Percentiles rank a stretch among this genome's conserved stretches.
These are phyloP conservation scores for Cladophialophora bantiana DNA, from an alignment of 2,329 filamentous ascomycete genomes.

Conservation along the genomic window DNA sequence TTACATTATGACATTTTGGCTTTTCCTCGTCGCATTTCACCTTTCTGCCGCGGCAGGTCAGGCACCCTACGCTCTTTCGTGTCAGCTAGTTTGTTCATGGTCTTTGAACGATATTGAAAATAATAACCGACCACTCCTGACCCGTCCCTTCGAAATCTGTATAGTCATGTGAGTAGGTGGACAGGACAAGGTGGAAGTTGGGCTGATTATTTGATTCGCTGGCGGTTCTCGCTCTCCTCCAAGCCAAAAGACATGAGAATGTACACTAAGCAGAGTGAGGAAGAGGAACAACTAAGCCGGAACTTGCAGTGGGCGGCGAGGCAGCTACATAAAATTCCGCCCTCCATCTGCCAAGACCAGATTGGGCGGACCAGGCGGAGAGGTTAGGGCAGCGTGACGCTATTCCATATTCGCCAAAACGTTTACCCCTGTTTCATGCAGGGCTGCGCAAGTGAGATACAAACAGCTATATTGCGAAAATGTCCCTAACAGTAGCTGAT, in stretches of 20 bases:
- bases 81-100: neutral
- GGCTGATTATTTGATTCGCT: too few relatives aligned
- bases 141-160: too few relatives aligned
- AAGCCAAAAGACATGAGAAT: too few relatives aligned
- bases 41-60: constrained; percentile 27
- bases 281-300: too few relatives aligned
- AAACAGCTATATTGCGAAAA: neutral
- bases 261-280: too few relatives aligned
- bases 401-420: neutral
- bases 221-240: too few relatives aligned
- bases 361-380: neutral
- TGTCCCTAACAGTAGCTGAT: too few relatives aligned
- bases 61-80: constrained; percentile 11
- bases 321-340: neutral
- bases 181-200: too few relatives aligned
- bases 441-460: neutral
- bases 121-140: too few relatives aligned
- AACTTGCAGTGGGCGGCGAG: too few relatives aligned
- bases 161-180: too few relatives aligned
- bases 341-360: neutral
- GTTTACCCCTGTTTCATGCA: neutral
- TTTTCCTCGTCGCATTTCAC: constrained; percentile 28
- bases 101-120: too few relatives aligned
- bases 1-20: constrained; percentile 22
- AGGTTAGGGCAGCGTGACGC: neutral